Conservation (phyloP, 495 filamentous ascomycete genomes). For the Tuber calosporum region DNA sequence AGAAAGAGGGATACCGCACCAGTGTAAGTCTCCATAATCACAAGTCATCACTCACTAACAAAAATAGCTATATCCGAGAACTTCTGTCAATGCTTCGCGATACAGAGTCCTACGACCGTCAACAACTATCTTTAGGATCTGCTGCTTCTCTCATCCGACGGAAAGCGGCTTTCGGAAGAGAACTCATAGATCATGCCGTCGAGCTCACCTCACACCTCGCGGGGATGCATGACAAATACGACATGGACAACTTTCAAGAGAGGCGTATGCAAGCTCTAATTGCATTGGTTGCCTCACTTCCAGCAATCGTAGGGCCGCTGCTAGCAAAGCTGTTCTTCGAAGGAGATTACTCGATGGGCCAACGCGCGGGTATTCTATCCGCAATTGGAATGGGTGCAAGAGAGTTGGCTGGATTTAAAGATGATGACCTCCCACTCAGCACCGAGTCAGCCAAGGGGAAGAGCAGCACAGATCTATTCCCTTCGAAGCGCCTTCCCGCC, state of each 20-base stretch:
- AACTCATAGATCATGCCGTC: constrained; percentile 74
- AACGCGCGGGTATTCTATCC: constrained; percentile 72
- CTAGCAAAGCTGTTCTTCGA: constrained; percentile 80
- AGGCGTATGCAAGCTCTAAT: constrained; percentile 76
- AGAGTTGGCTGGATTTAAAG: constrained; percentile 74
- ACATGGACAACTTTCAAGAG: constrained; percentile 67
- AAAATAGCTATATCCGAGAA: constrained; percentile 69
- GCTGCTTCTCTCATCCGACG: constrained; percentile 75
- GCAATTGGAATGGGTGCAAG: constrained; percentile 76
- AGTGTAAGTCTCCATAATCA: constrained; percentile 51
- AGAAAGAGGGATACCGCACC: constrained; percentile 76
- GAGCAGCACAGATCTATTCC: constrained; percentile 52
- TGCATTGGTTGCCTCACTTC: constrained; percentile 67
- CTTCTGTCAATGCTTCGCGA: constrained; percentile 71
- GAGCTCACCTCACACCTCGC: constrained; percentile 69
- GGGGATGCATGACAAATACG: constrained; percentile 72
- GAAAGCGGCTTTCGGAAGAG: constrained; percentile 74
- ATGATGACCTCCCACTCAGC: constrained; percentile 50
- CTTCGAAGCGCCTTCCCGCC: constrained; percentile 64
- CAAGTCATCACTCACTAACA: constrained; percentile 32
- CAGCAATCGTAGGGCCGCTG: constrained; percentile 71
- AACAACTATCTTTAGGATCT: constrained; percentile 68
- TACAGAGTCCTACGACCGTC: constrained; percentile 72
- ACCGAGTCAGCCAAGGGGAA: constrained; percentile 43
- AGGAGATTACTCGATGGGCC: constrained; percentile 79